Evolutionary conservation across 192 early-diverging fungal genomes (phyloP), one percentile per base, ranked within the genome.

Genomic region (Dissophora globulifera): DNA sequence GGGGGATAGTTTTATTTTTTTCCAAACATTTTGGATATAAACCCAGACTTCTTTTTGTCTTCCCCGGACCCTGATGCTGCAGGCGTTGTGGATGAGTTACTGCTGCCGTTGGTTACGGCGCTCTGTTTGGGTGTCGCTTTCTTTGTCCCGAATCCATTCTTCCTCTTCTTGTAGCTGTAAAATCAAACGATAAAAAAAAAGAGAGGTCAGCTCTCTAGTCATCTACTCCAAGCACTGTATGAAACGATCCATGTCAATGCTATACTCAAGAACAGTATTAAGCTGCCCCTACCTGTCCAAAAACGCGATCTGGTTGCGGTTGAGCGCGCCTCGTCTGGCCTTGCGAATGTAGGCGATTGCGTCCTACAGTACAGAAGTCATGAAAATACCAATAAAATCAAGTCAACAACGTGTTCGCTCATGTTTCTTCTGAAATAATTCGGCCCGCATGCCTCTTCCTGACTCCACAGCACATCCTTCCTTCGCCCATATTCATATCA

Each of bases 251-350:
- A 50, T 50, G 25, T 25, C 15, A 26, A 50, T n/a, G n/a, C n/a
- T n/a, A n/a, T n/a, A n/a, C n/a, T n/a, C n/a, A n/a, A n/a, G n/a
- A n/a, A n/a, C n/a, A n/a, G n/a, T n/a, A n/a, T n/a, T n/a, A n/a
- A n/a, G n/a, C n/a, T n/a, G n/a, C n/a, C n/a, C n/a, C 42, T 66
- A 84, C 59, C 61, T 56, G 59, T 84, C 83, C 40, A 84, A 52
- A 62, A 81, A 84, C 19, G 76, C 72, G 17, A 84, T 62, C 29
- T 84, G 83, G 1, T 47, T 67, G 26, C 79, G 79, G 50, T 84
- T 84, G 26, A 84, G 68, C 1, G 83, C 83, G 26, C 83, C 83
- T 72, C 83, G 43, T 41, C 83, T 62, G 27, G 67, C 69, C 26
- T 74, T 78, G 19, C 83, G 62, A 16, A 84, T 70, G 43, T 82